Evolutionary conservation across 78 protist genomes (phyloP).

Genomic region (Polysphondylium violaceum): DNA sequence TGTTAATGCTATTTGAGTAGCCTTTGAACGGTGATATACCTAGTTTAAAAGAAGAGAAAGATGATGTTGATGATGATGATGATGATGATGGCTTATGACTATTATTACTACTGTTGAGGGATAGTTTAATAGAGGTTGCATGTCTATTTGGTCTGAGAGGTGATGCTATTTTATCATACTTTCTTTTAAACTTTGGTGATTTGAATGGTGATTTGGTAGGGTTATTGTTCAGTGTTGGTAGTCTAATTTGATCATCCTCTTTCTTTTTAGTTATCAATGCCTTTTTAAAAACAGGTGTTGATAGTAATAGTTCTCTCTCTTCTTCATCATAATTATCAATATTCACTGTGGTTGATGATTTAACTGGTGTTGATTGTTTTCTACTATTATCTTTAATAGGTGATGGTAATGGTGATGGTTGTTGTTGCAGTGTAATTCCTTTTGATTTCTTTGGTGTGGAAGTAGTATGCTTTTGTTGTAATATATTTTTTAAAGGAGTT

Average conservation of each 20-base stretch:
- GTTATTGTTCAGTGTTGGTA: slow-evolving; percentile 1
- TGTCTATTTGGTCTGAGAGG: too few relatives aligned
- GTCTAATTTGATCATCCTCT: neutral
- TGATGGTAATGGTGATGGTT: neutral
- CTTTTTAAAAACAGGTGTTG: too few relatives aligned
- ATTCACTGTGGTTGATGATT: neutral
- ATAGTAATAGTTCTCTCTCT: too few relatives aligned
- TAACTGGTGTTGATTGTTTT: neutral
- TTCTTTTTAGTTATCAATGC: too few relatives aligned
- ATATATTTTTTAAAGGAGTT: slow-evolving; percentile 44
- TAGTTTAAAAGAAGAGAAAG: too few relatives aligned
- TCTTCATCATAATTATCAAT: neutral
- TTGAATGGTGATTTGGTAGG: slow-evolving; percentile 4
- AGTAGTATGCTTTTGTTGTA: neutral
- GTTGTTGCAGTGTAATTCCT: neutral
- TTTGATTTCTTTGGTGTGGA: neutral
- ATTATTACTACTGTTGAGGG: too few relatives aligned
- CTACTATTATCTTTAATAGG: neutral
- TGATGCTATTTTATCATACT: neutral
- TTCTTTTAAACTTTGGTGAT: neutral
- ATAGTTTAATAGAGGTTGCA: too few relatives aligned
- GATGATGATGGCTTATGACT: too few relatives aligned
- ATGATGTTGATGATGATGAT: too few relatives aligned
- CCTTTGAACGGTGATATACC: too few relatives aligned
- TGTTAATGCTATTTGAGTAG: too few relatives aligned